Conservation (phyloP, 2,329 filamentous ascomycete genomes). For the Aspergillus sp. region DNA sequence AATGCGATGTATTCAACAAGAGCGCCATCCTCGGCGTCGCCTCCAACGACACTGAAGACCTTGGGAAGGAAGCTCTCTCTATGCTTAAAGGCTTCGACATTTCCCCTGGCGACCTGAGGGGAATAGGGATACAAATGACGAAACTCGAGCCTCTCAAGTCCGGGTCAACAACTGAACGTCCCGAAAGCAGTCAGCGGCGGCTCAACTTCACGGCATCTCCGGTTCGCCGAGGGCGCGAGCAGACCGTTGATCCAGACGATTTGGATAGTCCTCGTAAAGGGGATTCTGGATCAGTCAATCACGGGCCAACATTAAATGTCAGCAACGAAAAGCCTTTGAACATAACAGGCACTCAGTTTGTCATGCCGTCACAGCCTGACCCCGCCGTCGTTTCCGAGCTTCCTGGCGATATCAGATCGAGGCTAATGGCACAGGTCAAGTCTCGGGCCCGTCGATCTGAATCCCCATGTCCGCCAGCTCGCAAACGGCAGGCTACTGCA, state of each 20-base stretch:
- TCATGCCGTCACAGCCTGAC: slow-evolving; percentile 74
- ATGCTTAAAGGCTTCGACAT: slow-evolving; percentile 75
- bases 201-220: slow-evolving; percentile 56
- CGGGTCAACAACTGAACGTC: slow-evolving; percentile 38
- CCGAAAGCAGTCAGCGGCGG: slow-evolving; percentile 68
- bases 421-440: slow-evolving; percentile 54
- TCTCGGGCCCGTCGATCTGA: slow-evolving; percentile 11
- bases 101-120: slow-evolving; percentile 83
- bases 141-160: slow-evolving; percentile 73
- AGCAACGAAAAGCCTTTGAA: slow-evolving; percentile 58
- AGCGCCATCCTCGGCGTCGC: slow-evolving; percentile 73
- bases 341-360: slow-evolving; percentile 78
- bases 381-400: slow-evolving; percentile 72
- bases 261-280: slow-evolving; percentile 34
- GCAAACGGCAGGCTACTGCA: slow-evolving; percentile 16
- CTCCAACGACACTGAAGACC: slow-evolving; percentile 61
- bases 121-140: slow-evolving; percentile 85
- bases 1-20: slow-evolving; percentile 91
- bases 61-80: slow-evolving; percentile 75
- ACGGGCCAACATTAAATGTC: slow-evolving; percentile 25
- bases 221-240: slow-evolving; percentile 16
- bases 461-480: slow-evolving; percentile 28
- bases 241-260: slow-evolving; percentile 40
- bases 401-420: slow-evolving; percentile 70
- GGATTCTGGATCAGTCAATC: slow-evolving; percentile 20